These are phyloP conservation scores for Auriscalpium vulgare DNA, from an alignment of 768 basidiomycete genomes.

Conservation along the genomic window DNA sequence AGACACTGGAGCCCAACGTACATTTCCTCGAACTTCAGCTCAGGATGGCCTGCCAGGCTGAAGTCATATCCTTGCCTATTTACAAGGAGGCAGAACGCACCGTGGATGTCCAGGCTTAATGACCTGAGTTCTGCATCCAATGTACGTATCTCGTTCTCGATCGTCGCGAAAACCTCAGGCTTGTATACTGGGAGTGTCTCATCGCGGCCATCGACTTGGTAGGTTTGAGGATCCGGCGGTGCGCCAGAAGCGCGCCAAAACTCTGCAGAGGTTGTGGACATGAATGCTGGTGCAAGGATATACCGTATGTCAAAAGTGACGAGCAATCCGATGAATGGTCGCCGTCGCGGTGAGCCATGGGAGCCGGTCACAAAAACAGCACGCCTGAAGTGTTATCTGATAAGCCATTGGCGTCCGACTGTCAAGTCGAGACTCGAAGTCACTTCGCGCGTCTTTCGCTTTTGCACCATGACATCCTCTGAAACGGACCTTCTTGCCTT, in stretches of 20 bases:
- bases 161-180: slow-evolving; percentile 12
- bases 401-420: too few species aligned
- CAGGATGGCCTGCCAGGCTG: slow-evolving; percentile 49
- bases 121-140: slow-evolving; percentile 47
- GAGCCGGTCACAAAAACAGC: too few species aligned
- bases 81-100: slow-evolving; percentile 26
- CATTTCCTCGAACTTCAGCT: slow-evolving; percentile 62
- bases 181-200: slow-evolving; percentile 4
- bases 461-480: slow-evolving; percentile 9
- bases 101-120: slow-evolving; percentile 67
- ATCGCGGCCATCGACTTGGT: slow-evolving; percentile 10
- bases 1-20: slow-evolving; percentile 19
- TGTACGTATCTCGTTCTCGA: slow-evolving; percentile 40
- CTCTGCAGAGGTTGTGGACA: not conserved
- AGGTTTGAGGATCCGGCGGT: not conserved
- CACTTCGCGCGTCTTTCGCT: too few species aligned
- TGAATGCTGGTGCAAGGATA: too few species aligned
- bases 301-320: too few species aligned
- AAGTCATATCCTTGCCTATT: not conserved
- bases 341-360: too few species aligned
- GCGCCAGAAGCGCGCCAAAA: slow-evolving; percentile 10
- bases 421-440: too few species aligned
- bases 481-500: slow-evolving; percentile 42
- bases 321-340: too few species aligned
- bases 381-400: too few species aligned